Evolutionary conservation across 495 filamentous ascomycete genomes (phyloP).

Genomic region (Astrothelium macrocarpum): DNA sequence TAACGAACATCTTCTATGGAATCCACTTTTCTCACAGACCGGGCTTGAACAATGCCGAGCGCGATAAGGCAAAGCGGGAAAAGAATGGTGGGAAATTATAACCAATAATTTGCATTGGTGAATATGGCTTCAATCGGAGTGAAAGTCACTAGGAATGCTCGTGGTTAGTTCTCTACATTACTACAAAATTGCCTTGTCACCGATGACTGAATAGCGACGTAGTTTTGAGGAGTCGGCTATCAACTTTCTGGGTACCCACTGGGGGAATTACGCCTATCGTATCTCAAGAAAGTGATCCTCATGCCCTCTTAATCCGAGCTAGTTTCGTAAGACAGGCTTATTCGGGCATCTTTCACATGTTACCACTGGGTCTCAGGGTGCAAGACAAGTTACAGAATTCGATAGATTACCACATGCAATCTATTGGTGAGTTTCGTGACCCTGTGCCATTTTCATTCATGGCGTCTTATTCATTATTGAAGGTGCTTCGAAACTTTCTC

Average conservation of each 20-base stretch:
- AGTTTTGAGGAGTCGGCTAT: slow-evolving; percentile 46
- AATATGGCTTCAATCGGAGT: neutral
- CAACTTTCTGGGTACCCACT: slow-evolving; percentile 67
- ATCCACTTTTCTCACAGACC: too few species aligned
- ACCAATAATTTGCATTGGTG: neutral
- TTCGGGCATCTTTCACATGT: slow-evolving; percentile 83
- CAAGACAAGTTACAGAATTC: slow-evolving; percentile 79
- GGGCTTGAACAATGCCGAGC: too few species aligned
- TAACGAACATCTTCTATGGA: neutral
- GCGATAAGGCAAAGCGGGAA: too few species aligned
- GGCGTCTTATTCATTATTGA: slow-evolving; percentile 24
- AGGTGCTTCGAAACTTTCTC: slow-evolving; percentile 77
- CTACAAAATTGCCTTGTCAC: neutral
- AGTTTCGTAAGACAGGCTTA: slow-evolving; percentile 82
- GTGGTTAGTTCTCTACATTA: neutral
- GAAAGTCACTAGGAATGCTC: neutral
- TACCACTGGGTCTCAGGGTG: slow-evolving; percentile 81
- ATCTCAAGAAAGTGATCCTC: slow-evolving; percentile 48
- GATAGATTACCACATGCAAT: slow-evolving; percentile 82
- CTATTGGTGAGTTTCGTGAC: slow-evolving; percentile 45
- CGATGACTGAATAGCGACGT: neutral
- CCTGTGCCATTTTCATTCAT: neutral
- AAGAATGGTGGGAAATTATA: too few species aligned
- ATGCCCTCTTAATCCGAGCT: slow-evolving; percentile 63
- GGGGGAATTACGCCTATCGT: slow-evolving; percentile 56